These are phyloP conservation scores for Trichoderma asperelloides DNA, from an alignment of 495 filamentous ascomycete species.

Conservation along the genomic window DNA sequence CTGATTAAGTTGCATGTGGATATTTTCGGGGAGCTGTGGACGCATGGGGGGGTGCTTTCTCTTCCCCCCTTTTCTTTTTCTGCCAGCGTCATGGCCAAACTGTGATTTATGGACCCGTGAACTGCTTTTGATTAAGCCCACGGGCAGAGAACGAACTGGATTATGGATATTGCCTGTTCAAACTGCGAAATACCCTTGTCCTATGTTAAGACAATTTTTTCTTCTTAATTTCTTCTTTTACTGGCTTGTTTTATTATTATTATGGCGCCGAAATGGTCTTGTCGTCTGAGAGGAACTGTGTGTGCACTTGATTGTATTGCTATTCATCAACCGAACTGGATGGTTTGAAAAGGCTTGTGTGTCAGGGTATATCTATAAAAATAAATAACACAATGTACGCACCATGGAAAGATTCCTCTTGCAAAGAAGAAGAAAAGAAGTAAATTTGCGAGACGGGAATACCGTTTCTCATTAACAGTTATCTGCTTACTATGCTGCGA, in stretches of 20 bases:
- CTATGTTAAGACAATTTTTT: not conserved
- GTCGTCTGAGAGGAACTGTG: no score
- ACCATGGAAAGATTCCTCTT: no score
- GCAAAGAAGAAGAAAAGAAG: no score
- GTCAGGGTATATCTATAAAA: not conserved
- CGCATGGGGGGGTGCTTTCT: not conserved
- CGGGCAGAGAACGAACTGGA: not conserved
- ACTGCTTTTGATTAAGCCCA: not conserved
- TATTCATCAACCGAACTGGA: not conserved
- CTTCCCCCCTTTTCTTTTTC: not conserved
- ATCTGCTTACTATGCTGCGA: no score
- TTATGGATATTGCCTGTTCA: not conserved
- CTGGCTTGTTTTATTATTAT: not conserved
- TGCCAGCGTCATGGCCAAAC: not conserved
- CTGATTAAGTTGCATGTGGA: not conserved
- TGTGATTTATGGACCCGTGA: not conserved
- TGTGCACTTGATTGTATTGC: not conserved
- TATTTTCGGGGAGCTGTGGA: conserved; percentile 1
- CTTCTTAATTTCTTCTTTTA: not conserved
- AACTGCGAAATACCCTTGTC: conserved; percentile 5
- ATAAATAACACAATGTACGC: not conserved
- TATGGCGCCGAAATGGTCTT: not conserved
- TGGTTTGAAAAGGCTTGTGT: not conserved
- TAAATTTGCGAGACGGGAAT: no score
- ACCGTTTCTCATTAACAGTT: no score